Evolutionary conservation across 768 basidiomycete genomes (phyloP).

Genomic region (Pluteus cervinus): DNA sequence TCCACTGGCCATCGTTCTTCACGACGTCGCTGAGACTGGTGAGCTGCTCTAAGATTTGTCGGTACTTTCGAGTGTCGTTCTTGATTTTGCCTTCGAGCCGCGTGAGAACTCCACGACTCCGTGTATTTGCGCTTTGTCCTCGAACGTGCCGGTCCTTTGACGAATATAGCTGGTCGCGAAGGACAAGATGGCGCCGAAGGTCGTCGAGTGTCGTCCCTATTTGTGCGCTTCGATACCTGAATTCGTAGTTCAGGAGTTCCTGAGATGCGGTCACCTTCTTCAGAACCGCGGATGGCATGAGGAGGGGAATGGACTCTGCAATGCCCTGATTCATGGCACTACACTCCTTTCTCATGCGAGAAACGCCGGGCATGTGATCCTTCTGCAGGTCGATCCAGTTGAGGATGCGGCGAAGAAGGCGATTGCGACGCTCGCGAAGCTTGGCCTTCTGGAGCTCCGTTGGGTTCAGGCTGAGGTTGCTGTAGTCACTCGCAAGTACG

Average conservation of each 20-base stretch:
- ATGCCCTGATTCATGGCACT: background rate
- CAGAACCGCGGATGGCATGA: constrained; percentile 14
- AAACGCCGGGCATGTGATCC: constrained; percentile 20
- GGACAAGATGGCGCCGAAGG: constrained; percentile 21
- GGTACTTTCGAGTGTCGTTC: constrained; percentile 11
- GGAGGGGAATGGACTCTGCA: constrained; percentile 10
- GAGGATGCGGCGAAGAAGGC: constrained; percentile 17
- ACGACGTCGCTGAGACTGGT: background rate
- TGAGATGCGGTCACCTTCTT: background rate
- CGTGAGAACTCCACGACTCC: constrained; percentile 13
- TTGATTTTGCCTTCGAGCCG: constrained; percentile 11
- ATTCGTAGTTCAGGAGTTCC: constrained; percentile 17
- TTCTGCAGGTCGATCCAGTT: constrained; percentile 21
- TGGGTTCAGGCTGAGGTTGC: constrained; percentile 13
- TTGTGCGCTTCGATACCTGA: constrained; percentile 20
- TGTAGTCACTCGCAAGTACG: constrained; percentile 10
- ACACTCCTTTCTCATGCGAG: background rate
- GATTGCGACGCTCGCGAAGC: constrained; percentile 16
- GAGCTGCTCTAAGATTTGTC: constrained; percentile 4
- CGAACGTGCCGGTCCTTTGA: constrained; percentile 20
- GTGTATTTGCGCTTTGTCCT: constrained; percentile 19
- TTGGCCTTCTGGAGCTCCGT: constrained; percentile 22
- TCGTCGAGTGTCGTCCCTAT: constrained; percentile 20
- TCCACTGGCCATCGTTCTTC: background rate
- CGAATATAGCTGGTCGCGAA: constrained; percentile 20